Evolutionary conservation across 306 rosid species (phyloP).

Genomic region (Dicorynia guianensis): DNA sequence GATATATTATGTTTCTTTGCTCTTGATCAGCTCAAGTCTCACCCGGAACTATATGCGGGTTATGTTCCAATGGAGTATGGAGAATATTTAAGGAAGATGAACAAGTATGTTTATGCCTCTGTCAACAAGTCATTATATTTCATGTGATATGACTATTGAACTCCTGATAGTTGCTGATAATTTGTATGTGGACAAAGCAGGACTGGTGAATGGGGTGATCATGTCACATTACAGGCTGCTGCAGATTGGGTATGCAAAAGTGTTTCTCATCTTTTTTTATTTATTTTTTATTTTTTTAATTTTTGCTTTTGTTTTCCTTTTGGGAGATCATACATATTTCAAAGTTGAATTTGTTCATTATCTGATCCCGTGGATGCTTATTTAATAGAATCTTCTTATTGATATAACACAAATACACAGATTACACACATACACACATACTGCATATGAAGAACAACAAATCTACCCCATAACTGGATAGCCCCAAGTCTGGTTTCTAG

Average conservation of each 20-base stretch:
- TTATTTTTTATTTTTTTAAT: slow-evolving; percentile 34
- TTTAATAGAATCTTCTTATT: too few relatives aligned
- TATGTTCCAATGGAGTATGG: slow-evolving; percentile 86
- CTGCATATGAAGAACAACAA: too few relatives aligned
- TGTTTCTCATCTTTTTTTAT: slow-evolving; percentile 8
- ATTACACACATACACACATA: too few relatives aligned
- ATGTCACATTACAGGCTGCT: slow-evolving; percentile 97
- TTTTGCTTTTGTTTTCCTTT: slow-evolving; percentile 12
- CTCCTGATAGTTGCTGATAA: slow-evolving; percentile 35
- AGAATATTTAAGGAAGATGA: slow-evolving; percentile 86
- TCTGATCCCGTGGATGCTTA: slow-evolving; percentile 5
- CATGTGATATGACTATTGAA: slow-evolving; percentile 7
- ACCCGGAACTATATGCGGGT: slow-evolving; percentile 67
- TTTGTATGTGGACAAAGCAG: slow-evolving; percentile 59
- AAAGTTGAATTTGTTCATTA: slow-evolving; percentile 13
- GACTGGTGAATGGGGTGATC: slow-evolving; percentile 99
- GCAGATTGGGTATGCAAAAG: slow-evolving; percentile 84
- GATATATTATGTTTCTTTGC: slow-evolving; percentile 25
- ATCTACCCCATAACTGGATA: too few relatives aligned
- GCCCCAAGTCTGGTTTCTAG: too few relatives aligned
- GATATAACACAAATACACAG: too few relatives aligned
- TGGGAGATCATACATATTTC: slow-evolving; percentile 6
- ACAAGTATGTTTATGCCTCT: slow-evolving; percentile 66
- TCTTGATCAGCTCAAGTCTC: slow-evolving; percentile 64
- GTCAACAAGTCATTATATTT: slow-evolving; percentile 13